These are phyloP conservation scores for Saturnispora kantuleensis DNA, from an alignment of 805 yeast genomes.

Conservation along the genomic window DNA sequence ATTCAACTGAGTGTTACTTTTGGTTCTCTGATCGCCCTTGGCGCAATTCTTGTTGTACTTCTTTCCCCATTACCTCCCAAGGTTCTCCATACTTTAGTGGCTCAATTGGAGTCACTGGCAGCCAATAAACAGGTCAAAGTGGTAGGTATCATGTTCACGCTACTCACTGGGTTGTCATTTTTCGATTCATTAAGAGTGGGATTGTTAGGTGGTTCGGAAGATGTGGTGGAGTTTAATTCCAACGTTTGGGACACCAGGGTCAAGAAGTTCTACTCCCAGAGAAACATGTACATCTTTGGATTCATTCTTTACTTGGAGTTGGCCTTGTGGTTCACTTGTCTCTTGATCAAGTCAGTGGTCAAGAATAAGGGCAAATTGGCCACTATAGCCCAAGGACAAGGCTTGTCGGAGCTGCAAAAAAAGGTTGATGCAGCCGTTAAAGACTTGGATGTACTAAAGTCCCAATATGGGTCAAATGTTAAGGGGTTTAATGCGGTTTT, in stretches of 20 bases:
- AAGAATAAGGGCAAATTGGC: slow-evolving; percentile 23
- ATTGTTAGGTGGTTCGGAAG: slow-evolving; percentile 9
- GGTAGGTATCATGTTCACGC: slow-evolving; percentile 1
- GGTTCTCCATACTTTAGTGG: slow-evolving; percentile 30
- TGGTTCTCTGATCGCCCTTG: slow-evolving; percentile 34
- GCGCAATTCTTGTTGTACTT: slow-evolving; percentile 32
- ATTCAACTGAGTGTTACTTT: slow-evolving; percentile 29
- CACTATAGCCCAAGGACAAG: slow-evolving; percentile 12
- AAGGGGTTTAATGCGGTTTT: slow-evolving; percentile 16
- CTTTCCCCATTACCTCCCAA: slow-evolving; percentile 42
- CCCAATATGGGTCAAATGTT: slow-evolving; percentile 17
- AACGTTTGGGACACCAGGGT: slow-evolving; percentile 30
- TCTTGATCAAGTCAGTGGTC: slow-evolving; percentile 37
- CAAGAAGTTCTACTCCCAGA: slow-evolving; percentile 44
- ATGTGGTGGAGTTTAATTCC: slow-evolving; percentile 9
- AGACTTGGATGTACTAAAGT: slow-evolving; percentile 13
- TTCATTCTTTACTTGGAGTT: slow-evolving; percentile 40
- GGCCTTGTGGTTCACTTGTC: slow-evolving; percentile 35
- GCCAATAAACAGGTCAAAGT: slow-evolving; percentile 5
- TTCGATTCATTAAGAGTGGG: slow-evolving; percentile 32
- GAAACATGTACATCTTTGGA: slow-evolving; percentile 47
- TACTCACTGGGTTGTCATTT: slow-evolving; percentile 35
- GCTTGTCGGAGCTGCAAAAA: slow-evolving; percentile 16
- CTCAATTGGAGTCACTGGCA: neutral
- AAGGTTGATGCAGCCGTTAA: slow-evolving; percentile 21